Conservation (phyloP, 768 basidiomycete genomes). For the Termitomyces sp. region DNA sequence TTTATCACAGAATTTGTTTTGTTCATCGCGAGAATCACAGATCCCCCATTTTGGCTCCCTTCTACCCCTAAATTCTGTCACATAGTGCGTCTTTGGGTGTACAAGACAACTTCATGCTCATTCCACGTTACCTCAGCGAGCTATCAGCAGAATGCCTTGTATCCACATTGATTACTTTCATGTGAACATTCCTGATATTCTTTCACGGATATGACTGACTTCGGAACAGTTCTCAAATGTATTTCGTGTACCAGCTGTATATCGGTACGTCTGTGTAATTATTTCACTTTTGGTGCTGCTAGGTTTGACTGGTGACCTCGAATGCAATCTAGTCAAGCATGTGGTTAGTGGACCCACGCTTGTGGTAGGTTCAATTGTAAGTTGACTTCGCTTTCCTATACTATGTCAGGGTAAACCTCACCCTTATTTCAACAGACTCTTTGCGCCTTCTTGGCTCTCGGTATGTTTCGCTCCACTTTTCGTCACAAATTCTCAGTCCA, state of each 20-base stretch:
- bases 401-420: background rate
- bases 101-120: background rate
- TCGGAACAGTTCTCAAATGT: constrained; percentile 35
- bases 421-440: background rate
- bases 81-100: constrained; percentile 26
- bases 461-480: background rate
- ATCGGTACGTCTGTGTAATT: constrained; percentile 18
- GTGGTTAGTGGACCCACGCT: background rate
- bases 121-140: constrained; percentile 19
- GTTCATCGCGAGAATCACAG: constrained; percentile 16
- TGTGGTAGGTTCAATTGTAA: background rate
- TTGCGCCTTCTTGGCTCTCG: background rate
- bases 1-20: background rate
- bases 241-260: constrained; percentile 39
- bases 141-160: constrained; percentile 39
- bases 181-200: constrained; percentile 21
- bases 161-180: constrained; percentile 39
- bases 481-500: background rate
- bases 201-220: background rate
- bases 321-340: background rate
- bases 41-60: constrained; percentile 42
- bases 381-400: background rate
- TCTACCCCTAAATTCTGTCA: constrained; percentile 32
- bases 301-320: background rate
- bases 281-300: background rate